Percentiles rank a stretch among this genome's conserved stretches.
Conservation (phyloP, 2,329 filamentous ascomycete genomes). For the Epichloe sibirici region DNA sequence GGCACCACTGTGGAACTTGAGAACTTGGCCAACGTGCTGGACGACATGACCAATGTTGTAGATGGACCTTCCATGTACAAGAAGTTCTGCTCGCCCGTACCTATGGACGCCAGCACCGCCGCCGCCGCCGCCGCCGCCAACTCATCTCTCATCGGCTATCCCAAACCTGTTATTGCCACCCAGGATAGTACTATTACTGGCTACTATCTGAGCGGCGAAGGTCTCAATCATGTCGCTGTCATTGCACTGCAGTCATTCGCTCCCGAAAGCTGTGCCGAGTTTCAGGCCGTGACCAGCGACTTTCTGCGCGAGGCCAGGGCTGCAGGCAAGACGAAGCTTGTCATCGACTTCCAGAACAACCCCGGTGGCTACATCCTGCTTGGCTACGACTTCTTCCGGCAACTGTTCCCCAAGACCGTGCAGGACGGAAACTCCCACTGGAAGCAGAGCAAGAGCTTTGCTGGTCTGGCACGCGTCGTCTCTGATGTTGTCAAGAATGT, state of each 20-base stretch:
- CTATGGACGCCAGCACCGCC: background rate
- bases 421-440: slow-evolving; percentile 26
- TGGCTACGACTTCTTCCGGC: slow-evolving; percentile 51
- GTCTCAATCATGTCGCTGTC: slow-evolving; percentile 23
- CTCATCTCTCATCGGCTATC: slow-evolving; percentile 13
- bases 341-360: slow-evolving; percentile 34
- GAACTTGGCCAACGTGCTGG: slow-evolving; percentile 20
- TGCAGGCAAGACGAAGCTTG: slow-evolving; percentile 44
- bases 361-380: slow-evolving; percentile 45
- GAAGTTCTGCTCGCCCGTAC: slow-evolving; percentile 19
- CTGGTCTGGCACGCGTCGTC: slow-evolving; percentile 30
- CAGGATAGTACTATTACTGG: slow-evolving; percentile 12
- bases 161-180: slow-evolving; percentile 18
- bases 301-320: slow-evolving; percentile 25
- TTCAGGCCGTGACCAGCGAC: slow-evolving; percentile 21
- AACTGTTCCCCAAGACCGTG: slow-evolving; percentile 32
- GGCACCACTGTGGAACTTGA: slow-evolving; percentile 18
- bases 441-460: slow-evolving; percentile 28
- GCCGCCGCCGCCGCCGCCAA: background rate
- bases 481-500: slow-evolving; percentile 29
- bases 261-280: slow-evolving; percentile 17
- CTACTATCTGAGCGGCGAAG: slow-evolving; percentile 23
- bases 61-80: slow-evolving; percentile 22
- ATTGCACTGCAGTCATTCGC: slow-evolving; percentile 15
- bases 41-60: slow-evolving; percentile 16